Base-by-base conservation (phyloP, 2,329 filamentous ascomycete genomes). In the Aspergillus piperis region DNA sequence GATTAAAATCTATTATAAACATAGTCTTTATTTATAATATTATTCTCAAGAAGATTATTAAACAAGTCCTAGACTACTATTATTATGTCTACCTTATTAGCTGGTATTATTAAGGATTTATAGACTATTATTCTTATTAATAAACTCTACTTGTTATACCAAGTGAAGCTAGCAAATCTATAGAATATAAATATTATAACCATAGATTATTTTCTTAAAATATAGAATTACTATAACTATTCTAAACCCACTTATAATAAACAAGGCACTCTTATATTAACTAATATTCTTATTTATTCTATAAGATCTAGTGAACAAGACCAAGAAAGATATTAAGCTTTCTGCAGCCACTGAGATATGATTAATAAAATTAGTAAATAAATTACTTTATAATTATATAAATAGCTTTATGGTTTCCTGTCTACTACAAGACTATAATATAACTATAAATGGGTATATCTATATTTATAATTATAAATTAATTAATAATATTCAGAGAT, bases 361-460 rank as follows among this genome's bases (percentile, higher is more conserved):
- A n/a, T n/a, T n/a, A n/a, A n/a, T n/a, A n/a, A n/a, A n/a, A n/a
- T n/a, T n/a, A n/a, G n/a, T n/a, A n/a, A n/a, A n/a, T n/a, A n/a
- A n/a, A n/a, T n/a, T n/a, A 42, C 56, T 30, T 62, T 27, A 21
- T 47, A 69, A 65, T 57, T 75, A 49, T 2, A 77, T 64, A 8
- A 77, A 65, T 52, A 78, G 66, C 42, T 77, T 66, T 17, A 78
- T 49, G 23, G 59, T 67, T 17, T 62, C 59, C 58, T 71, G 66
- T 44, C 58, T 63, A 11, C 53, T 57, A n/a, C 6, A 27, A 3
- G 66, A 71, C 68, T 64, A 75, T 3, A 63, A 73, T 36, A 61
- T 70, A 3, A 74, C 62, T 25, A 62, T 68, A 52, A 70, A 70
- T 19, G 65, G 67, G 52, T 71, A 63, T 23, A 53, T 68, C 58